Conservation (phyloP, 1,284 basidiomycete species). For the Malassezia arunalokei region DNA sequence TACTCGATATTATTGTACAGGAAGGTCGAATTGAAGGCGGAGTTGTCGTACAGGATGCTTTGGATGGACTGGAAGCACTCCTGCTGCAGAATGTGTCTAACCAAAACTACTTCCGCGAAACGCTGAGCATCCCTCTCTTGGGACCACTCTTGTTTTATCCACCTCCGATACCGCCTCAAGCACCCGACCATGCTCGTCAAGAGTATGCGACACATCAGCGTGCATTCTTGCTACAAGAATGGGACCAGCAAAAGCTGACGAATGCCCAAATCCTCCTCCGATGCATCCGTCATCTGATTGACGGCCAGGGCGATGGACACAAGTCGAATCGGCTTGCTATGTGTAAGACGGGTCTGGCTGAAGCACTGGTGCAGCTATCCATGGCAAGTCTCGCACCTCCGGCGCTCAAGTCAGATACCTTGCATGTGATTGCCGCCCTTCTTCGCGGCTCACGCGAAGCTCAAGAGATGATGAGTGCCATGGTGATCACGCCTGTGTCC, state of each 20-base stretch:
- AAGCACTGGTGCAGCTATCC: constrained; percentile 73
- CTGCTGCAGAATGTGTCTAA: constrained; percentile 88
- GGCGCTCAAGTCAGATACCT: constrained; percentile 58
- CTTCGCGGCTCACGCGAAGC: constrained; percentile 44
- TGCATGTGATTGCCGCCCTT: constrained; percentile 56
- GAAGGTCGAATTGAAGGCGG: constrained; percentile 85
- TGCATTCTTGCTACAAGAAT: constrained; percentile 87
- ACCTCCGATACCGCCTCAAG: constrained; percentile 50
- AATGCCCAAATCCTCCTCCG: constrained; percentile 68
- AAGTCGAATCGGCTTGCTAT: constrained; percentile 53
- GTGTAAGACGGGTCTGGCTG: constrained; percentile 56
- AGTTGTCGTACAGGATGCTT: constrained; percentile 69
- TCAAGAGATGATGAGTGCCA: constrained; percentile 49
- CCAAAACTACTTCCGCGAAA: constrained; percentile 95
- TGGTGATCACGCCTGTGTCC: constrained; percentile 29
- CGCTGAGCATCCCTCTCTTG: constrained; percentile 65
- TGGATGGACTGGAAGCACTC: constrained; percentile 70
- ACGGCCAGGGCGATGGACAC: constrained; percentile 47
- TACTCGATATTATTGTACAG: constrained; percentile 72
- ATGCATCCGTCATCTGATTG: constrained; percentile 57
- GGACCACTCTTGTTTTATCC: constrained; percentile 79
- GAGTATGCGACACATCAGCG: constrained; percentile 54
- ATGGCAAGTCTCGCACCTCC: constrained; percentile 85
- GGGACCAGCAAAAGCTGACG: constrained; percentile 76
- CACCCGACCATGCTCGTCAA: constrained; percentile 46